Evolutionary conservation across 257 asterid species (phyloP).

Genomic region (Paulownia fortunei): DNA sequence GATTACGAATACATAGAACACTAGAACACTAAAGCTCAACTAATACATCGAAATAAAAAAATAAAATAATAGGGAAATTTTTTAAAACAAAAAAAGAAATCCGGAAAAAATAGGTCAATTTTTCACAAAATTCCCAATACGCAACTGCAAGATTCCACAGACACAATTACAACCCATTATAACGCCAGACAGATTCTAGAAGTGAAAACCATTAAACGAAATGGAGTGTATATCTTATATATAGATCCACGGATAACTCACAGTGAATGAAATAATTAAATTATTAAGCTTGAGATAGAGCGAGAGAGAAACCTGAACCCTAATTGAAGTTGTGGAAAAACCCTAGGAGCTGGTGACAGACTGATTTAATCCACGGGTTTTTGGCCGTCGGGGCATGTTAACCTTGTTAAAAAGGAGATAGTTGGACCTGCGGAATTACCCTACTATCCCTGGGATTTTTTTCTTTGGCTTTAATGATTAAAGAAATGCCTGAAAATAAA

Average conservation of each 20-base stretch:
- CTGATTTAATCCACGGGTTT: background rate
- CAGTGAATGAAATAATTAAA: background rate
- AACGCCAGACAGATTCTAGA: background rate
- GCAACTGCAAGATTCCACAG: background rate
- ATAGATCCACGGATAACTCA: slow-evolving; percentile 6
- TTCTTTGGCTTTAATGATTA: no score
- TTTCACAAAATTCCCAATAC: background rate
- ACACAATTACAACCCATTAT: background rate
- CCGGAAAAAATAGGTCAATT: no score
- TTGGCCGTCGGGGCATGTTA: background rate
- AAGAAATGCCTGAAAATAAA: no score
- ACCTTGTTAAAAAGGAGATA: background rate
- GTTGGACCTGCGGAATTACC: background rate
- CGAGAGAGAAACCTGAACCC: slow-evolving; percentile 45
- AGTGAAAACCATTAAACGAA: background rate
- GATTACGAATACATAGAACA: background rate
- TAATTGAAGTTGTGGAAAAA: slow-evolving; percentile 27
- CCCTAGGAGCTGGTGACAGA: slow-evolving; percentile 21
- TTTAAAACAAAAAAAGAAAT: background rate
- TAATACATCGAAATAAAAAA: background rate
- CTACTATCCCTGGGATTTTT: background rate
- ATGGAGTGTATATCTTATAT: background rate
- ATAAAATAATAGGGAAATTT: background rate
- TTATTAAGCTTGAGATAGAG: background rate
- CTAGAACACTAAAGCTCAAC: background rate